Percentiles rank a stretch among this genome's conserved stretches.
These are phyloP conservation scores for Neoscytalidium dimidiatum DNA, from an alignment of 2,329 filamentous ascomycete genomes.

Conservation along the genomic window DNA sequence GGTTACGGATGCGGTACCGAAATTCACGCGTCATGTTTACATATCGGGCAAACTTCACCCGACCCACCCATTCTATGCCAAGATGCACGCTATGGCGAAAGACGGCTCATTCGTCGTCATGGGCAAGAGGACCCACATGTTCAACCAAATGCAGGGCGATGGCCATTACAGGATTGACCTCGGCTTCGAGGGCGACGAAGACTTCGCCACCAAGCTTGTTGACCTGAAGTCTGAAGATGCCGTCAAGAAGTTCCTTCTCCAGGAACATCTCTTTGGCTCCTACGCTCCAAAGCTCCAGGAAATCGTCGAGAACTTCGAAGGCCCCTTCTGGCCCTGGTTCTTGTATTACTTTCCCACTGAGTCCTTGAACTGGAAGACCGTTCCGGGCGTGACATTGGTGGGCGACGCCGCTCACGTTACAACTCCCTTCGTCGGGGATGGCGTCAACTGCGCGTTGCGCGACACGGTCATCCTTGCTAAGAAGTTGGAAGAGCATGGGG, in stretches of 20 bases:
- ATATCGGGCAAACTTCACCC: not conserved
- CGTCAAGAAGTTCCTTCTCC: not conserved
- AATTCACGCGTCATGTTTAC: not conserved
- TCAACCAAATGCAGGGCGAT: not conserved
- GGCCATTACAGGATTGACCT: not conserved
- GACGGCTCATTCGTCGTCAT: not conserved
- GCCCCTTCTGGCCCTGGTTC: not conserved
- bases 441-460: slow-evolving; percentile 9
- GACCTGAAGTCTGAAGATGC: not conserved
- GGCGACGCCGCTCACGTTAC: slow-evolving; percentile 17
- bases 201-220: not conserved
- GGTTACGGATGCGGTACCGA: not conserved
- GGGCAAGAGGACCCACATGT: not conserved
- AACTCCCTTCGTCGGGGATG: slow-evolving; percentile 4
- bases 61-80: not conserved
- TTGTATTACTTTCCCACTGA: not conserved
- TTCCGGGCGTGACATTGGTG: slow-evolving; percentile 5
- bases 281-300: not conserved
- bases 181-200: not conserved
- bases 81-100: not conserved
- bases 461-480: not conserved
- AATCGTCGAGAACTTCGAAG: not conserved
- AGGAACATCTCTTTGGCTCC: not conserved
- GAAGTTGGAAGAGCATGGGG: not conserved
- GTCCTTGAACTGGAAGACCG: slow-evolving; percentile 2